phyloP scores from a whole-genome alignment of 176 grass and related monocot genomes.

The Bromus sterilis region DNA sequence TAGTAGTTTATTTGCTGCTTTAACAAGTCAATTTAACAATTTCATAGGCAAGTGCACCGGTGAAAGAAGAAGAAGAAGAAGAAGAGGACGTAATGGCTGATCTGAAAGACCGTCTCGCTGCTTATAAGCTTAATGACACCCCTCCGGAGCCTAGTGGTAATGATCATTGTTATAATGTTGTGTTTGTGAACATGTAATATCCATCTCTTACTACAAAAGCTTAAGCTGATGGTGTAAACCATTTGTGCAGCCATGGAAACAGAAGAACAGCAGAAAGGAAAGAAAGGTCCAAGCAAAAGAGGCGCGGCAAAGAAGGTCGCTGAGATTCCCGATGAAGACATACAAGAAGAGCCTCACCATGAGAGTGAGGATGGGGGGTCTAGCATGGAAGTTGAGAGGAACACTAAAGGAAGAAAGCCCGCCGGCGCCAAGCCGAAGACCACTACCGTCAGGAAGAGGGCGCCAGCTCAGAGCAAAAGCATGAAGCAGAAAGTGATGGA shows the following conservation, averaged over 20 bases:
- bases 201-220: neutral
- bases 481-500: constrained; percentile 26
- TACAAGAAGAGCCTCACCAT: neutral
- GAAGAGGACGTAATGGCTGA: neutral
- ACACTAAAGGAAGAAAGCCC: constrained; percentile 46
- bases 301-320: constrained; percentile 28
- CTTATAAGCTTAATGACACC: constrained; percentile 18
- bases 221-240: constrained; percentile 5
- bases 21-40: neutral
- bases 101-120: constrained; percentile 39
- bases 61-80: constrained; percentile 22
- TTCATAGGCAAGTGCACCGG: constrained; percentile 15
- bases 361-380: constrained; percentile 28
- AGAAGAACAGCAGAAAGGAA: neutral
- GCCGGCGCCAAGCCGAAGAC: constrained; percentile 11
- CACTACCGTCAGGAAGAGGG: constrained; percentile 19
- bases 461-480: constrained; percentile 9
- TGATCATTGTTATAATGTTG: neutral
- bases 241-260: constrained; percentile 42
- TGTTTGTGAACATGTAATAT: neutral
- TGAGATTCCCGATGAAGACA: constrained; percentile 25
- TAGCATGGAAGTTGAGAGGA: constrained; percentile 20
- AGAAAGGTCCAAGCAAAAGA: constrained; percentile 23
- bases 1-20: neutral
- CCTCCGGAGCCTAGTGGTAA: constrained; percentile 35